Evolutionary conservation across 176 grass and related monocot genomes (phyloP).

Genomic region (Ananas comosus): DNA sequence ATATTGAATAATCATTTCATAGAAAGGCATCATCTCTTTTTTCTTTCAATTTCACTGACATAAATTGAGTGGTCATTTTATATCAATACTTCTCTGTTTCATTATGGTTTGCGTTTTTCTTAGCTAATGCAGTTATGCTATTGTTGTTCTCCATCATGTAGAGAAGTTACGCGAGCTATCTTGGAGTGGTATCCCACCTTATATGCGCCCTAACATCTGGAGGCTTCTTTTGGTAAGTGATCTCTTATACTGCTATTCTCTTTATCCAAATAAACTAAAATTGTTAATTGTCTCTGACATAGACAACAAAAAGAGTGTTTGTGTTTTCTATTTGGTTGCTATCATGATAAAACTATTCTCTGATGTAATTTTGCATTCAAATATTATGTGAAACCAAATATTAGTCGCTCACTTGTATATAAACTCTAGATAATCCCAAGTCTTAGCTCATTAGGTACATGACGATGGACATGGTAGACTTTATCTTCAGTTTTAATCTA

Average conservation of each 20-base stretch:
- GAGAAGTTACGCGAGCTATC: constrained; percentile 89
- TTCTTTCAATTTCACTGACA: no score
- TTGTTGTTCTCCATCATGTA: constrained; percentile 29
- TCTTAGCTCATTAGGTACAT: no score
- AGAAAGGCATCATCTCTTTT: not conserved
- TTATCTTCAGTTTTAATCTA: no score
- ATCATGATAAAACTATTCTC: no score
- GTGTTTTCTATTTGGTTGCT: no score
- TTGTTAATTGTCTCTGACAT: not conserved
- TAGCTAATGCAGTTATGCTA: not conserved
- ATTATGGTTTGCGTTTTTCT: not conserved
- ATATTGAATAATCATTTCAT: not conserved
- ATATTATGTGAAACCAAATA: no score
- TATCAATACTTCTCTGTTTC: not conserved
- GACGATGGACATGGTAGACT: no score
- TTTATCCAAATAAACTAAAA: not conserved
- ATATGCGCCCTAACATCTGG: constrained; percentile 95
- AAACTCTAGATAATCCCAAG: no score
- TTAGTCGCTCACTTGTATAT: no score
- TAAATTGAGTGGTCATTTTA: not conserved
- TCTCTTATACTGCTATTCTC: not conserved
- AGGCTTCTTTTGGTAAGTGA: constrained; percentile 86
- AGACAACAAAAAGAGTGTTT: no score
- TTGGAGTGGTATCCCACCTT: constrained; percentile 97
- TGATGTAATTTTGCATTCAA: no score